A percentile compares a stretch with the other conserved stretches of the same genome.
These are phyloP conservation scores for Stenogyne calaminthoides DNA, from an alignment of 305 asterid genomes.

Conservation along the genomic window DNA sequence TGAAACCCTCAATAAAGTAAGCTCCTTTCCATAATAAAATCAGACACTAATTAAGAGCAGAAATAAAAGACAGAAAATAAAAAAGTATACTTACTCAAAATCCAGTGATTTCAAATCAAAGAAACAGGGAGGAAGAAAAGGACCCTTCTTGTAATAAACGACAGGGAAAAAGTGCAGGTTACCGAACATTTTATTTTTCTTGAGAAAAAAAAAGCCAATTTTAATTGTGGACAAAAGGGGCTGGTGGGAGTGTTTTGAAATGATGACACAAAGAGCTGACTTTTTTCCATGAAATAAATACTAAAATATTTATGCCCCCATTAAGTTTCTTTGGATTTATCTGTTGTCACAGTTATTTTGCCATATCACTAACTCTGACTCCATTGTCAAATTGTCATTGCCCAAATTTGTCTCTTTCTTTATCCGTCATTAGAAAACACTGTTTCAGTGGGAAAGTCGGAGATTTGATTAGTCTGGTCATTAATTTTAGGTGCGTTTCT, in stretches of 20 bases:
- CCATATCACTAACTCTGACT: slow-evolving; percentile 43
- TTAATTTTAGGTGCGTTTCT: slow-evolving; percentile 26
- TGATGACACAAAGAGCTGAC: slow-evolving; percentile 65
- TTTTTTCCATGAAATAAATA: slow-evolving; percentile 31
- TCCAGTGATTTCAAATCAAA: slow-evolving; percentile 30
- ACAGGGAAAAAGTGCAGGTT: slow-evolving; percentile 21
- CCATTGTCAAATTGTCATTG: slow-evolving; percentile 33
- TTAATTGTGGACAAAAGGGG: slow-evolving; percentile 33
- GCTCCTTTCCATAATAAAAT: slow-evolving; percentile 18
- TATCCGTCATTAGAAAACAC: slow-evolving; percentile 10
- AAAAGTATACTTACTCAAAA: slow-evolving; percentile 19
- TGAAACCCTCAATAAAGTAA: slow-evolving; percentile 23
- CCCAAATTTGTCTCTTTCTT: slow-evolving; percentile 40
- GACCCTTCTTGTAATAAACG: slow-evolving; percentile 24
- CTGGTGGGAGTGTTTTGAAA: slow-evolving; percentile 56
- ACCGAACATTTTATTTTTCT: slow-evolving; percentile 7
- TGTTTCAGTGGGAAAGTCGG: slow-evolving; percentile 28
- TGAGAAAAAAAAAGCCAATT: slow-evolving; percentile 12
- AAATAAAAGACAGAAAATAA: background rate
- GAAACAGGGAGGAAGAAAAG: slow-evolving; percentile 24
- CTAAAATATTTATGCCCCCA: slow-evolving; percentile 17
- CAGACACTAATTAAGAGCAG: background rate
- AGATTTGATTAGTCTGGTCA: slow-evolving; percentile 29
- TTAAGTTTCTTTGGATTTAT: slow-evolving; percentile 28
- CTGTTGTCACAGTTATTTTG: slow-evolving; percentile 29